Conservation (phyloP, 2,329 filamentous ascomycete species). For the Didymella sp. region DNA sequence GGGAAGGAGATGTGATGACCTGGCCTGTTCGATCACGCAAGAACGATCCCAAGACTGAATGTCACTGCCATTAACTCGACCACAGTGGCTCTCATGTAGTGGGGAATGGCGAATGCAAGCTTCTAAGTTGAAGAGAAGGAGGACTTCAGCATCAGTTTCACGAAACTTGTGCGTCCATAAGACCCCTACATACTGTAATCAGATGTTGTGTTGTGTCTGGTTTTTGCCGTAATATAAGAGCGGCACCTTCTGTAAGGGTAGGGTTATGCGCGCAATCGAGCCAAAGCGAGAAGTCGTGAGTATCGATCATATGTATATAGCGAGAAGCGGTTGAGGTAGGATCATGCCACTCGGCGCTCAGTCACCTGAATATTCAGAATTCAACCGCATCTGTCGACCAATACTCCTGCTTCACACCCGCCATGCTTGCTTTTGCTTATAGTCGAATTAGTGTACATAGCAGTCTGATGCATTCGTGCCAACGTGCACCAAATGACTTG, state of each 20-base stretch:
- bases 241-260: neutral
- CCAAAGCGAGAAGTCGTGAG: no score
- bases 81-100: no score
- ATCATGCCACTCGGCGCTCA: neutral
- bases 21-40: neutral
- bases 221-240: no score
- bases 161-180: no score
- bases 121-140: no score
- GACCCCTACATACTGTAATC: no score
- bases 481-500: slow-evolving; percentile 3
- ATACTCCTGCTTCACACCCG: neutral
- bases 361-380: neutral
- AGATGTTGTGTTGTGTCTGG: no score
- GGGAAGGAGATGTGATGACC: neutral
- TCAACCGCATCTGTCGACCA: neutral
- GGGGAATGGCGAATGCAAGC: neutral
- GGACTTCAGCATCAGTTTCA: no score
- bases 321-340: neutral
- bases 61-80: neutral
- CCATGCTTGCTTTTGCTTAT: slow-evolving; percentile 19
- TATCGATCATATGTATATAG: neutral
- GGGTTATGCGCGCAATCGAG: no score
- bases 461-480: slow-evolving; percentile 14
- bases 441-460: slow-evolving; percentile 21
- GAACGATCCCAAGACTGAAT: neutral